Evolutionary conservation across 805 yeast genomes (phyloP).

Genomic region (Ogataea pilisensis): DNA sequence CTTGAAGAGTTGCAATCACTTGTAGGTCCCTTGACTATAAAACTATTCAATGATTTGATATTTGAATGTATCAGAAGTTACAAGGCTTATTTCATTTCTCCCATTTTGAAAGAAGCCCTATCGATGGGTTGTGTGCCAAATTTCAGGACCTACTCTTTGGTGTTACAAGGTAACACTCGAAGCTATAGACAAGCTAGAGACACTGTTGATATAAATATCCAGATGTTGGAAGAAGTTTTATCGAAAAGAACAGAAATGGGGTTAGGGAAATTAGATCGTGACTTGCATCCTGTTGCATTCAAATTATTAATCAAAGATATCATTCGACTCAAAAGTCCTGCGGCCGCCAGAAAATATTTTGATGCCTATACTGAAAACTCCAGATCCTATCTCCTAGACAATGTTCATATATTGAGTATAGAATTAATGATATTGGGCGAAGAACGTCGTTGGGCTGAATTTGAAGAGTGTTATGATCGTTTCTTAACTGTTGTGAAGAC

Average conservation of each 20-base stretch:
- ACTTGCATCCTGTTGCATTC: slow-evolving; percentile 24
- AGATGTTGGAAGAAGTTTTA: slow-evolving; percentile 22
- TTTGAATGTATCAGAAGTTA: slow-evolving; percentile 18
- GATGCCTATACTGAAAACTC: slow-evolving; percentile 26
- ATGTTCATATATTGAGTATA: slow-evolving; percentile 24
- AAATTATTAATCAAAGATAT: slow-evolving; percentile 19
- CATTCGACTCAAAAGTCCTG: slow-evolving; percentile 15
- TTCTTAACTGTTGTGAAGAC: slow-evolving; percentile 16
- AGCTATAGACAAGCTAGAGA: slow-evolving; percentile 11
- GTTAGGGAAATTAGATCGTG: slow-evolving; percentile 21
- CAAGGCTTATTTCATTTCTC: slow-evolving; percentile 16
- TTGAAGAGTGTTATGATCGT: slow-evolving; percentile 25
- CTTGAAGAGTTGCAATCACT: slow-evolving; percentile 13
- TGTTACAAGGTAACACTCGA: slow-evolving; percentile 22
- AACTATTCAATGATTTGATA: slow-evolving; percentile 25
- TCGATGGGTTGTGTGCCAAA: slow-evolving; percentile 12
- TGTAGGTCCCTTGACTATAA: slow-evolving; percentile 17
- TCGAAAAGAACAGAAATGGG: slow-evolving; percentile 15
- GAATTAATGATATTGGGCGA: slow-evolving; percentile 29
- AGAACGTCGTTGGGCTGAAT: slow-evolving; percentile 31
- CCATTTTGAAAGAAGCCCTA: slow-evolving; percentile 17
- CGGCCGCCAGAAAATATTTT: slow-evolving; percentile 25
- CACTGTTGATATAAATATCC: slow-evolving; percentile 16
- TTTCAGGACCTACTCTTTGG: slow-evolving; percentile 26
- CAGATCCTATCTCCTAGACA: slow-evolving; percentile 21